A percentile compares a stretch with the other conserved stretches of the same genome.
Evolutionary conservation across 495 filamentous ascomycete genomes (phyloP).

Genomic region (Penicillium atrosanguineum): DNA sequence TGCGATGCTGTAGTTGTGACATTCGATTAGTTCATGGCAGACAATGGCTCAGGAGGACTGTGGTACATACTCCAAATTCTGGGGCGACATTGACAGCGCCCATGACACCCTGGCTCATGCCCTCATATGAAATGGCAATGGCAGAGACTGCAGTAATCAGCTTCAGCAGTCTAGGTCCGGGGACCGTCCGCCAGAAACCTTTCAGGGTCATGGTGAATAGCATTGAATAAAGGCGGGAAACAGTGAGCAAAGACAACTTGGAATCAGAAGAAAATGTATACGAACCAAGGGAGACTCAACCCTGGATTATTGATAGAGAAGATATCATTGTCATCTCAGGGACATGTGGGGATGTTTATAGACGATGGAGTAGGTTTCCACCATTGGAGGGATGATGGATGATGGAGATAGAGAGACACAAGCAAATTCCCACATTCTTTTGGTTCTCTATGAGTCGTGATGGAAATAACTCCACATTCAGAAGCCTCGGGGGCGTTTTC

Average conservation of each 20-base stretch:
- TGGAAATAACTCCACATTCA: background rate
- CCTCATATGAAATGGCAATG: slow-evolving; percentile 40
- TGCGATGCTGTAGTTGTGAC: slow-evolving; percentile 26
- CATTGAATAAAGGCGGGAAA: background rate
- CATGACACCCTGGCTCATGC: slow-evolving; percentile 58
- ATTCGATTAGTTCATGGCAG: slow-evolving; percentile 2
- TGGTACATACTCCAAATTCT: slow-evolving; percentile 39
- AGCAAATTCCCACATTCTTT: background rate
- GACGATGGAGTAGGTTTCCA: background rate
- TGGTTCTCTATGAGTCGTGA: background rate
- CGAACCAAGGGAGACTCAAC: slow-evolving; percentile 2
- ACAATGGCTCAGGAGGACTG: slow-evolving; percentile 5
- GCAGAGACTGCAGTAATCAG: slow-evolving; percentile 51
- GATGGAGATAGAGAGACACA: background rate
- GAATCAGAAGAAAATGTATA: background rate
- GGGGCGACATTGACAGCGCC: slow-evolving; percentile 55
- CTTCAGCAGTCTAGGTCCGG: slow-evolving; percentile 34
- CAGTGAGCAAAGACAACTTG: background rate
- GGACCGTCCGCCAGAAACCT: slow-evolving; percentile 7
- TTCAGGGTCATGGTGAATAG: slow-evolving; percentile 7
- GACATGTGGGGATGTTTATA: slow-evolving; percentile 10
- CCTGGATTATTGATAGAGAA: slow-evolving; percentile 2
- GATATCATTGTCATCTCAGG: slow-evolving; percentile 2
- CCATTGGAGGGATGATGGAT: background rate
- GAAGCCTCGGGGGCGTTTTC: slow-evolving; percentile 1